Percentiles rank a stretch among this genome's conserved stretches.
Conservation (phyloP, 2,329 filamentous ascomycete species). For the Dothiorella sarmentorum region DNA sequence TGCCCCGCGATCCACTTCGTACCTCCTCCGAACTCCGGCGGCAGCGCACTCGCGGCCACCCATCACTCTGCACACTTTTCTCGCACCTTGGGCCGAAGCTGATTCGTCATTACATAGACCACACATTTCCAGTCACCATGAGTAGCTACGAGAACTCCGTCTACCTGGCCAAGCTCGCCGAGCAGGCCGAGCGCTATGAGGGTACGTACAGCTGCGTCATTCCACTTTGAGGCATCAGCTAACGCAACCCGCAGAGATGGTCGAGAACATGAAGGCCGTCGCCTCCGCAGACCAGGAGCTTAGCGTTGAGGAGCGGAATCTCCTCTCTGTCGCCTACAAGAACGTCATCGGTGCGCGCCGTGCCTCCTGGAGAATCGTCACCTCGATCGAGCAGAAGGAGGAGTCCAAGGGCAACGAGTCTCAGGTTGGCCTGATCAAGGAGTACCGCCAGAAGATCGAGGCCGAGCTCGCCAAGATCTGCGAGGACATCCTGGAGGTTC, state of each 20-base stretch:
- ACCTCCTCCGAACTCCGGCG: conserved; percentile 15
- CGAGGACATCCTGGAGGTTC: conserved; percentile 93
- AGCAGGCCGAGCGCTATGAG: conserved; percentile 99
- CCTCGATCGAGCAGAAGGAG: conserved; percentile 99
- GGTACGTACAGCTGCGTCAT: conserved; percentile 50
- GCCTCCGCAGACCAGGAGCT: conserved; percentile 57
- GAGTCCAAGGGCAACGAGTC: conserved; percentile 97
- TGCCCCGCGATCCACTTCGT: conserved; percentile 17
- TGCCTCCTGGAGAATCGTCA: conserved; percentile 99
- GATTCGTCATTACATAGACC: conserved; percentile 6
- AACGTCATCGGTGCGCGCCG: conserved; percentile 98
- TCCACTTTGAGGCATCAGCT: conserved; percentile 26
- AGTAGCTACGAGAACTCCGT: conserved; percentile 19
- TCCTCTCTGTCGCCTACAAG: conserved; percentile 99
- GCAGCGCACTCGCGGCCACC: background rate
- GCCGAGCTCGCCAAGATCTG: conserved; percentile 95
- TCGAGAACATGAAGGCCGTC: conserved; percentile 90
- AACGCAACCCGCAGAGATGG: conserved; percentile 68
- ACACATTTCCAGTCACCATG: conserved; percentile 16
- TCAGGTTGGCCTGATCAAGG: conserved; percentile 89
- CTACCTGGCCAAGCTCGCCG: conserved; percentile 98
- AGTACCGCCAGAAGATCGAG: conserved; percentile 99
- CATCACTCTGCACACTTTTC: background rate
- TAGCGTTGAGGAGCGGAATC: conserved; percentile 74
- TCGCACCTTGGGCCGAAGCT: background rate